Conservation (phyloP, 108 stramenopile genomes). For the Cyclostephanos tholiformis region DNA sequence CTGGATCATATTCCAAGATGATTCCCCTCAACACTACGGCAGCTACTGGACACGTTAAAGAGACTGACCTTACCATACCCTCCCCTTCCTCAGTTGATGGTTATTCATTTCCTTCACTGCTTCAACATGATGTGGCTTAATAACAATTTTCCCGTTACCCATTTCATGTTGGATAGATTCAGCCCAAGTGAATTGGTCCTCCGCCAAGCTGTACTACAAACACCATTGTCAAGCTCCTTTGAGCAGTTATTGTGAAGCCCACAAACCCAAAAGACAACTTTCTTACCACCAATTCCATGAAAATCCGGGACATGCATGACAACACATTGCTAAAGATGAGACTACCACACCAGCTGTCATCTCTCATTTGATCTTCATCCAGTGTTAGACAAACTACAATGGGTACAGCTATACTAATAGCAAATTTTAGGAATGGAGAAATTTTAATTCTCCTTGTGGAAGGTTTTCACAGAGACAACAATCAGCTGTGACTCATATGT, state of each 20-base stretch:
- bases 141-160: too few species aligned
- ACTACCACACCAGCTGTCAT: too few species aligned
- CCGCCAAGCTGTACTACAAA: background rate
- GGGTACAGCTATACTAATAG: too few species aligned
- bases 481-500: too few species aligned
- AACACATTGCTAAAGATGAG: too few species aligned
- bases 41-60: slow-evolving; percentile 49
- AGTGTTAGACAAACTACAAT: too few species aligned
- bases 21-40: slow-evolving; percentile 4
- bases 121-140: background rate
- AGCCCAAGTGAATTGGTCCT: slow-evolving; percentile 26
- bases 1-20: background rate
- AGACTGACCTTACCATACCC: slow-evolving; percentile 51
- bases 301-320: too few species aligned
- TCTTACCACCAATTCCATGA: too few species aligned
- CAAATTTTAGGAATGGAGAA: too few species aligned
- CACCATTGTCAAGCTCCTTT: background rate
- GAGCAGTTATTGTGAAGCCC: slow-evolving; percentile 4
- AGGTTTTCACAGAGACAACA: too few species aligned
- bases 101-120: slow-evolving; percentile 18
- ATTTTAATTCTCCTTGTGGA: too few species aligned
- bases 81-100: slow-evolving; percentile 22
- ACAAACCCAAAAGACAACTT: slow-evolving; percentile 18
- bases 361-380: too few species aligned
- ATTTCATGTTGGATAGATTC: background rate